Evolutionary conservation across 2,329 filamentous ascomycete species (phyloP).

Genomic region (Ophiostoma tasmaniense): DNA sequence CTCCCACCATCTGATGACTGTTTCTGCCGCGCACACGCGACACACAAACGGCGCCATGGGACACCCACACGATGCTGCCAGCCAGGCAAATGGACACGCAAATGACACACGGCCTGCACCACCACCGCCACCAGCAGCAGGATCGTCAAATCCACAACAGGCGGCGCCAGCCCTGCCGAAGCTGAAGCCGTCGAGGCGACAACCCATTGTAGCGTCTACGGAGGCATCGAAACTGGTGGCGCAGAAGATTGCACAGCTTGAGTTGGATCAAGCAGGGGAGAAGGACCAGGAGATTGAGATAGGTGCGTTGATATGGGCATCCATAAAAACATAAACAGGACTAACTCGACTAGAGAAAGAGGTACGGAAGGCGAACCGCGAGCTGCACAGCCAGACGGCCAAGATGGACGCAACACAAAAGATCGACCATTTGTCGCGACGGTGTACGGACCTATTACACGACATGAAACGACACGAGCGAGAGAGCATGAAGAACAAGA

Average conservation of each 20-base stretch:
- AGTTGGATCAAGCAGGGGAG: constrained; percentile 85
- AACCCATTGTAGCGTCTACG: constrained; percentile 74
- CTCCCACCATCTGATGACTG: constrained; percentile 28
- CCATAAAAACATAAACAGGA: background rate
- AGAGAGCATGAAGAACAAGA: constrained; percentile 92
- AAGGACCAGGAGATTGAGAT: constrained; percentile 96
- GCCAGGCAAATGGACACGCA: constrained; percentile 29
- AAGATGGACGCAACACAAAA: constrained; percentile 90
- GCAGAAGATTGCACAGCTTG: constrained; percentile 89
- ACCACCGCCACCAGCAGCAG: constrained; percentile 37
- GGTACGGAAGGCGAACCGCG: constrained; percentile 87
- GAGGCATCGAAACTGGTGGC: constrained; percentile 88
- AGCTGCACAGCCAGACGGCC: constrained; percentile 77
- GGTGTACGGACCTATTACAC: constrained; percentile 81
- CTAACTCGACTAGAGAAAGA: constrained; percentile 62
- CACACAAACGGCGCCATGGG: constrained; percentile 26
- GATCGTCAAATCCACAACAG: constrained; percentile 32
- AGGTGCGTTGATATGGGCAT: constrained; percentile 42
- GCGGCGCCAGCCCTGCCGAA: constrained; percentile 20
- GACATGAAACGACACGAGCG: constrained; percentile 95
- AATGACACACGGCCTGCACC: constrained; percentile 35
- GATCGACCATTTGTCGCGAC: constrained; percentile 81
- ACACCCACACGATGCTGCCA: constrained; percentile 25
- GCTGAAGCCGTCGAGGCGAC: constrained; percentile 47
- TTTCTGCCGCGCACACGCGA: constrained; percentile 29